Base-by-base conservation (phyloP, 2,329 filamentous ascomycete species). In the Penicillium sclerotigenum region DNA sequence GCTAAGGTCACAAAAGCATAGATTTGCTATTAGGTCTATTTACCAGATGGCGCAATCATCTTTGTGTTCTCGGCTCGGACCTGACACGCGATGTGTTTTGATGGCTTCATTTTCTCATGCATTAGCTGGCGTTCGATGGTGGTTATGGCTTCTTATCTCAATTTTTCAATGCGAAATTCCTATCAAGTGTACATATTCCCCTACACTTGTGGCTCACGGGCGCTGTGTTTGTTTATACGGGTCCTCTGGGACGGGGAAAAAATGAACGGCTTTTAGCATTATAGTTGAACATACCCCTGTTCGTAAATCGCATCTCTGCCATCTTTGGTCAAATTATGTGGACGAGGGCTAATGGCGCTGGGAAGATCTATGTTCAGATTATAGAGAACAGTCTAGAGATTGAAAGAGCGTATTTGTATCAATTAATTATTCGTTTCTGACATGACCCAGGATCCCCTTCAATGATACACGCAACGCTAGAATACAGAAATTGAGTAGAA, bases 1-100 rank as follows among this genome's bases (percentile, higher is more conserved):
- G 56, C 64, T 29, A 74, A 71, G 63, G 65, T 64, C 53, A 40
- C 60, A 5, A 74, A 74, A 61, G 64, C 65, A 59, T 74, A 66
- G 41, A 54, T 31, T 24, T 47, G 54, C 38, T 56, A 10, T 29
- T n/a, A 33, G 28, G 40, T 58, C 45, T 47, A 13, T 50, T 41
- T 34, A 13, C 58, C 47, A 36, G 14, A 46, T 59, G 31, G 48
- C 14, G 34, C 13, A 14, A 28, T 48, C 36, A n/a, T 34, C 42
- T 36, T 49, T 46, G 43, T 42, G 34, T 33, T 49, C 28, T 54
- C 4, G 22, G 38, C 24, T 41, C 13, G 20, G 40, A 46, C 34
- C 33, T 34, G 14, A 26, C 37, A 34, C 16, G 18, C 28, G 33
- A 34, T 42, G 22, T 46, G 22, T 47, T 16, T 16, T 33, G n/a